Conservation (phyloP, 306 rosid species). For the Urtica urens region DNA sequence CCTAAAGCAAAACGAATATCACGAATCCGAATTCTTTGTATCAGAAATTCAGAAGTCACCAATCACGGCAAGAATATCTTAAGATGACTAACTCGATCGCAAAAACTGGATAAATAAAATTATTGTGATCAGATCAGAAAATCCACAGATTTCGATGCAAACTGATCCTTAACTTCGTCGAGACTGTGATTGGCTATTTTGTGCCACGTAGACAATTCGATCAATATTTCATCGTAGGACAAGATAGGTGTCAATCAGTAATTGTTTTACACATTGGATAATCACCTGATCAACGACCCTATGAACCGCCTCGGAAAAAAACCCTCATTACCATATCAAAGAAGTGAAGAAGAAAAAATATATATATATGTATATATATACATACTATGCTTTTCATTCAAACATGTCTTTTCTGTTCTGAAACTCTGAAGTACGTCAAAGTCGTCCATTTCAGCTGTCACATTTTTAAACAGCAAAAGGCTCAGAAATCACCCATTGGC, state of each 20-base stretch:
- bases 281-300: conserved; percentile 14
- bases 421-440: conserved; percentile 35
- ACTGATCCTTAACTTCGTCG: conserved; percentile 89
- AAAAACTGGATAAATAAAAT: not conserved
- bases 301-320: conserved; percentile 31
- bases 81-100: not conserved
- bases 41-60: not conserved
- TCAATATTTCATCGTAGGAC: conserved; percentile 12
- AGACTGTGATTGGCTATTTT: conserved; percentile 61
- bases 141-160: conserved; percentile 19
- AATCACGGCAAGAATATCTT: not conserved
- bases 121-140: not conserved
- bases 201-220: conserved; percentile 45
- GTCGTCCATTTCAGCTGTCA: conserved; percentile 47
- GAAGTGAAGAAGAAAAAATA: not conserved
- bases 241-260: conserved; percentile 15
- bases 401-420: conserved; percentile 29
- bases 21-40: not conserved
- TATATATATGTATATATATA: conserved; percentile 2
- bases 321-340: conserved; percentile 4
- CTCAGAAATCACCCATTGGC: conserved; percentile 59
- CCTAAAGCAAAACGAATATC: not conserved
- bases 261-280: conserved; percentile 29
- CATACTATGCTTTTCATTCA: not conserved
- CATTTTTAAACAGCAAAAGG: conserved; percentile 19